Base-by-base conservation (phyloP, 441 rosid species). In the Populus hybrid region DNA sequence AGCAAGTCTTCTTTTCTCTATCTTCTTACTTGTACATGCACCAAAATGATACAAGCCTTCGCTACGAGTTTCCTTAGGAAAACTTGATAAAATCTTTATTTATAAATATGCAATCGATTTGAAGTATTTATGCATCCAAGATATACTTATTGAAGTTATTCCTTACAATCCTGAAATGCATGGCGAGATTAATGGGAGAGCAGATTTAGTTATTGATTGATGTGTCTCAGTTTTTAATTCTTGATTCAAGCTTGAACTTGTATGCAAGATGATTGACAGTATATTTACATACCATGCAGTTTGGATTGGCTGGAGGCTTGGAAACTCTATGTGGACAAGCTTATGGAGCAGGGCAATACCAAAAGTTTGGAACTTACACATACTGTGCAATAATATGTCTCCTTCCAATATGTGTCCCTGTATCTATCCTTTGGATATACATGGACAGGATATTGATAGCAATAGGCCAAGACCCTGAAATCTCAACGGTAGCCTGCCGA, bases 251-350 rank as follows among this genome's bases (percentile, higher is more conserved):
- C 6, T 46, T 46, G 57, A 46, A 14, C 57, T 46, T 46, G 7
- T 46, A 46, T 46, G 18, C 57, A 46, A 3, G 42, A 67, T 67
- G 28, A 75, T 34, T 67, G 64, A 75, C 63, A 24, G 36, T 21
- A 16, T 38, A 8, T 28, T 76, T 75, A 21, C 21, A 67, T 75
- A 26, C 10, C 73, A 54, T 32, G 78, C 85, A 91, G 93, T 38
- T 76, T 42, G 96, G 94, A 69, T 59, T 92, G 76, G 80, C 84
- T 6, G 86, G 91, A 76, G 94, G 85, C 24, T 80, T 90, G 36
- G 93, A 90, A 75, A 91, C 96, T 70, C 73, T 89, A 0, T 90
- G 93, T 35, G 94, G 96, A 11, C 94, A 90, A 85, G 92, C 94
- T 21, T 90, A 81, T 73, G 96, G 93, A 75, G 93, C 93, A 57